Base-by-base conservation (phyloP, 306 rosid species). In the Corylus heterophylla region DNA sequence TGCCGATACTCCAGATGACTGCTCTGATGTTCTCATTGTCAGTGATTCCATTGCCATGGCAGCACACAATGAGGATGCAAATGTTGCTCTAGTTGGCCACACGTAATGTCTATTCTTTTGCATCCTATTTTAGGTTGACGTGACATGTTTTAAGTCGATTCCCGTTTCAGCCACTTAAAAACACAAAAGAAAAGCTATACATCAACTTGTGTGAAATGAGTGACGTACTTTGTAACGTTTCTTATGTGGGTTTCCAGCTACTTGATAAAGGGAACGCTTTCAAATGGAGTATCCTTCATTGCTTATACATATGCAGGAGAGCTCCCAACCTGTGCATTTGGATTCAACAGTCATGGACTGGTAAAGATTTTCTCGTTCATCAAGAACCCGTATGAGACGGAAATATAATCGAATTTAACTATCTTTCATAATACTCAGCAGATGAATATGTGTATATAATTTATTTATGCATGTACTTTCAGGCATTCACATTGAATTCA, bases 221-320 rank as follows among this genome's bases (percentile, higher is more conserved):
- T 31, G 35, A 31, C 2, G 35, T 31, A 31, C 35, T 31, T 17
- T 16, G 35, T 59, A 22, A 67, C 72, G 8, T 29, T 55, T 56
- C 55, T 3, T 12, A 5, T 79, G 31, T 82, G 69, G 68, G 63
- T 37, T 82, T 82, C 76, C 87, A 92, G 98, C 68, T 95, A 90
- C 86, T 86, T 93, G 83, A 81, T 93, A 73, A 91, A 89, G 78
- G 96, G 86, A 82, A 84, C 78, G 48, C 81, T 91, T 78, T 75
- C 88, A 69, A 72, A 84, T 82, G 96, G 90, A 51, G 5, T 54
- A 3, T 89, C 90, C 73, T 91, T 85, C 63, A 69, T 93, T 58
- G 99, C 90, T 77, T 93, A 90, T 69, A 93, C 97, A 2, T 93
- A 91, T 54, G 97, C 98, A 7, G 98, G 98, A 83, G 98, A 95